Evolutionary conservation across 257 asterid genomes (phyloP).

Genomic region (Salvia splendens): DNA sequence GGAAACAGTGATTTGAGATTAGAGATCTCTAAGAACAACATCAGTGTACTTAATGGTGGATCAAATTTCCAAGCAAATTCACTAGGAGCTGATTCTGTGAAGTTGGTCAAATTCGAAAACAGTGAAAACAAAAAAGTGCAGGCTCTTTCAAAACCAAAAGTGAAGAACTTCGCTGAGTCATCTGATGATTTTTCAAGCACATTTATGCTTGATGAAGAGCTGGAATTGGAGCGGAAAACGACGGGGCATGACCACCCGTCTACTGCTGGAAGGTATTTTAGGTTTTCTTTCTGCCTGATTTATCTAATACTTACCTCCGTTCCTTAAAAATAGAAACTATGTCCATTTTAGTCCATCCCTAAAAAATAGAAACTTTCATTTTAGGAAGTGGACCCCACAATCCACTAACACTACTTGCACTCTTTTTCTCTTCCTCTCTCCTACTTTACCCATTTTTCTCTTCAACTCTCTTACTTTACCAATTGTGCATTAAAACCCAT

Average conservation of each 20-base stretch:
- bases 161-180: slow-evolving; percentile 46
- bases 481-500: too few species aligned
- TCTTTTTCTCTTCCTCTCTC: too few species aligned
- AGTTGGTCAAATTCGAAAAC: slow-evolving; percentile 27
- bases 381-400: too few species aligned
- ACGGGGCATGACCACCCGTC: slow-evolving; percentile 38
- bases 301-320: too few species aligned
- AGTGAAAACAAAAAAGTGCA: slow-evolving; percentile 28
- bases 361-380: too few species aligned
- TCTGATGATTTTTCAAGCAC: slow-evolving; percentile 70
- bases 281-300: slow-evolving; percentile 26
- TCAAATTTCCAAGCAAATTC: slow-evolving; percentile 32
- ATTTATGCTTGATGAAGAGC: slow-evolving; percentile 84
- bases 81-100: slow-evolving; percentile 31
- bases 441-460: too few species aligned
- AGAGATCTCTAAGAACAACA: slow-evolving; percentile 28
- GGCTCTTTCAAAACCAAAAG: slow-evolving; percentile 35
- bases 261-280: slow-evolving; percentile 56
- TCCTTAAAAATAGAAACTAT: too few species aligned
- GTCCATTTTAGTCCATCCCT: too few species aligned
- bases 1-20: slow-evolving; percentile 33
- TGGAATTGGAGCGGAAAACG: slow-evolving; percentile 62
- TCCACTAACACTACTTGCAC: too few species aligned
- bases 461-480: too few species aligned
- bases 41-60: slow-evolving; percentile 27